Base-by-base conservation (phyloP, 2,329 filamentous ascomycete species). In the Tricladium varicosporioides region DNA sequence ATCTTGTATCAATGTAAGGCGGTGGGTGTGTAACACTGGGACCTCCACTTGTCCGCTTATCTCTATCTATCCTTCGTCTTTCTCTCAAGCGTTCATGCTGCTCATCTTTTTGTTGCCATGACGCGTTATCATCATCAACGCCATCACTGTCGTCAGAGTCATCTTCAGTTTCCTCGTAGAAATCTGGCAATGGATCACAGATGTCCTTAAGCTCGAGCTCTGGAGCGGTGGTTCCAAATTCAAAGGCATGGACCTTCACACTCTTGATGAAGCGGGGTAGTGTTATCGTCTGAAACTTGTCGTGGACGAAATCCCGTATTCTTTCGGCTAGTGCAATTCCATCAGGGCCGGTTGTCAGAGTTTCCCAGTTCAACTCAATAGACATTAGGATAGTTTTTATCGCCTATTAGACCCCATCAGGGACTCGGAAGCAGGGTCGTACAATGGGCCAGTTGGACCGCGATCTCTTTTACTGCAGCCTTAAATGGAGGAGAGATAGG, bases 191-290 rank as follows among this genome's bases (percentile, higher is more conserved):
- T 1, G 94, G 94, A 71, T 99, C 92, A 66, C 93, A 95, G 60
- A 99, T 92, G 72, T 97, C 94, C 75, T 97, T 97, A 68, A 99
- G 87, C 70, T 95, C 91, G 44, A 99, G 83, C 65, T 89, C 83
- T 1, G 94, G 94, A 42, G 89, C 80, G 50, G 93, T 85, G 27
- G 80, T 84, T 48, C 94, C 94, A 72, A 99, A 97, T 62, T 93
- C 87, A 74, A 99, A 99, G 60, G 90, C 87, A 72, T 97, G 92
- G 43, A 97, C 92, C 54, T 91, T 88, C 66, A 99, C 94, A 22
- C 92, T 94, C 70, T 94, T 92, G 75, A 99, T 97, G 80, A 99
- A 97, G 69, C 92, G 89, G 58, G 94, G 94, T 48, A 99, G 82
- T 22, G 88, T 83, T 62, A 97, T 87, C 60, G 91, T 86, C 75